phyloP scores from a whole-genome alignment of 164 flowering plant species.

The Stephania japonica region DNA sequence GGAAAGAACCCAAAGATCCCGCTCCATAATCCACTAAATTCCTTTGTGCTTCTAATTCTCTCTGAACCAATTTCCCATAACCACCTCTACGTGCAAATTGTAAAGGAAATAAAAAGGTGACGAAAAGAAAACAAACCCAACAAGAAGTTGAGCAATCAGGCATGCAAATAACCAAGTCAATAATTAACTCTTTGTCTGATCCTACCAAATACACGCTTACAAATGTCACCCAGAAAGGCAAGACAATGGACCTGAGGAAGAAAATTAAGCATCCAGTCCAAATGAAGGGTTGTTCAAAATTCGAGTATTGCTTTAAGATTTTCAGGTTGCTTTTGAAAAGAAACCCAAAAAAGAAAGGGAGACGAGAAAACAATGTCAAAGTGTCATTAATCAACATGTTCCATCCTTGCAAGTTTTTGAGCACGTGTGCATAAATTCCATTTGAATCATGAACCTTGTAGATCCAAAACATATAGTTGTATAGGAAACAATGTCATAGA shows the following conservation, averaged over 20 bases:
- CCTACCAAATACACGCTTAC: background rate
- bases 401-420: no score
- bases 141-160: background rate
- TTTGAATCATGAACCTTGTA: no score
- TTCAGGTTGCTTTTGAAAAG: no score
- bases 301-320: no score
- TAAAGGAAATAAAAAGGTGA: slow-evolving; percentile 33
- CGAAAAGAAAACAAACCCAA: background rate
- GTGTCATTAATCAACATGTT: no score
- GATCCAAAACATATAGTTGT: no score
- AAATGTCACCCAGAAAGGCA: background rate
- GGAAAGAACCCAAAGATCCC: slow-evolving; percentile 76
- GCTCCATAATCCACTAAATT: slow-evolving; percentile 90
- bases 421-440: no score
- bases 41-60: slow-evolving; percentile 87
- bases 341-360: no score
- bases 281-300: background rate
- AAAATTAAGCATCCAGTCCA: background rate
- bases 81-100: slow-evolving; percentile 85
- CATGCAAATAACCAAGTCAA: background rate
- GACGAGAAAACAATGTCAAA: no score
- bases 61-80: slow-evolving; percentile 92
- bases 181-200: background rate
- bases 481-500: no score
- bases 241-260: background rate